phyloP scores from a whole-genome alignment of 176 grass and related monocot species.

The Otatea glauca region DNA sequence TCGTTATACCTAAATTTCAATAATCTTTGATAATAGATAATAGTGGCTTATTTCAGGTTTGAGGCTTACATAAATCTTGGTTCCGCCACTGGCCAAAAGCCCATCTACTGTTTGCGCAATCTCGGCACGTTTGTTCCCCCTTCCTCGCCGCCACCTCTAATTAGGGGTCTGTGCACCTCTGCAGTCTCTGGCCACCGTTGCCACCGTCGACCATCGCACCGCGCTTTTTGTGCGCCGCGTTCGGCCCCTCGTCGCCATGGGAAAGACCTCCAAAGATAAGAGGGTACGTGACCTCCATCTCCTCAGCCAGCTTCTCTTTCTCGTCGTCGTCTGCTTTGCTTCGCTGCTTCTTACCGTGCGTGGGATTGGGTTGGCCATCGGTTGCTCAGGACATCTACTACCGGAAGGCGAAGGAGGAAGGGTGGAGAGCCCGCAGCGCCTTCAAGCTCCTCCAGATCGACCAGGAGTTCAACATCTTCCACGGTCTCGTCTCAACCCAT shows the following conservation, averaged over 20 bases:
- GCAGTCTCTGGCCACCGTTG: too few relatives aligned
- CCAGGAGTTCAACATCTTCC: slow-evolving; percentile 83
- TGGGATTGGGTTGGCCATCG: not conserved
- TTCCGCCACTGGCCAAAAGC: too few relatives aligned
- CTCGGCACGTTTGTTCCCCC: too few relatives aligned
- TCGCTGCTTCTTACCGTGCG: slow-evolving; percentile 13
- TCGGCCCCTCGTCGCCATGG: slow-evolving; percentile 42
- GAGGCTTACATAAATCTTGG: too few relatives aligned
- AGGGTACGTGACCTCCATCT: slow-evolving; percentile 33
- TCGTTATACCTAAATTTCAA: too few relatives aligned
- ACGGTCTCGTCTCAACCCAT: slow-evolving; percentile 45
- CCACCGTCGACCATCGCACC: not conserved
- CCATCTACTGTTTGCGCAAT: too few relatives aligned
- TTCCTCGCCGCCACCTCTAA: too few relatives aligned
- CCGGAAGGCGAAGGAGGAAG: slow-evolving; percentile 89
- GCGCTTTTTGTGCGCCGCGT: not conserved
- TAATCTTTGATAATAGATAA: too few relatives aligned
- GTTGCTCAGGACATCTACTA: slow-evolving; percentile 76
- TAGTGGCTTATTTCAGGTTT: too few relatives aligned
- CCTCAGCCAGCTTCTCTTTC: not conserved
- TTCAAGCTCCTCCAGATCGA: slow-evolving; percentile 95
- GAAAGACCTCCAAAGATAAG: slow-evolving; percentile 80
- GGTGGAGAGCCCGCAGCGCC: slow-evolving; percentile 84
- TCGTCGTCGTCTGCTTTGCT: not conserved
- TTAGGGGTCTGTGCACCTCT: too few relatives aligned